Percentiles rank a stretch among this genome's conserved stretches.
phyloP scores from a whole-genome alignment of 1,284 basidiomycete species.

The Ustilago curta region DNA sequence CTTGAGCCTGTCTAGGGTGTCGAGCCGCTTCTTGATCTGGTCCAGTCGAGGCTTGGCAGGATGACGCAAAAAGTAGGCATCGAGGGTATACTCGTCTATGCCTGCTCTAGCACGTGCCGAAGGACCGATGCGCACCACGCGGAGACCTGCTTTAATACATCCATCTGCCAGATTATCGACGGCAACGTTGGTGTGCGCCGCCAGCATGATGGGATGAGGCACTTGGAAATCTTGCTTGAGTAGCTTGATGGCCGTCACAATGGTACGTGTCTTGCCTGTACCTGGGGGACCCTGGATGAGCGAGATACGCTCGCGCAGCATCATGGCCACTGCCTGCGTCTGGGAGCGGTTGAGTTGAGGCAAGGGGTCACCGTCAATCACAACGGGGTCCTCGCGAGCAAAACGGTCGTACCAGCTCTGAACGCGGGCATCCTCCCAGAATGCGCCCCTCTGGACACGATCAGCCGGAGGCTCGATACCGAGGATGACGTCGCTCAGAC shows the following conservation, averaged over 20 bases:
- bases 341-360: constrained; percentile 83
- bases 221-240: constrained; percentile 89
- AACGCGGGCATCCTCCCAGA: constrained; percentile 72
- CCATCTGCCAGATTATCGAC: constrained; percentile 91
- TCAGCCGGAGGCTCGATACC: constrained; percentile 76
- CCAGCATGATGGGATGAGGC: constrained; percentile 84
- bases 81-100: constrained; percentile 76
- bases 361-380: constrained; percentile 83
- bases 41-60: constrained; percentile 73
- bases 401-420: constrained; percentile 70
- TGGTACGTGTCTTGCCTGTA: constrained; percentile 94
- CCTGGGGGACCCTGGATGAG: constrained; percentile 93
- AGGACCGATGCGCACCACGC: constrained; percentile 81
- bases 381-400: constrained; percentile 73
- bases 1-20: constrained; percentile 41
- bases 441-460: constrained; percentile 72
- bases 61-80: constrained; percentile 77
- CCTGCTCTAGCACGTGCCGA: constrained; percentile 73
- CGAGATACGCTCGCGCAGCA: constrained; percentile 82
- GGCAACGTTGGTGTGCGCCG: constrained; percentile 92
- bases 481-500: constrained; percentile 68
- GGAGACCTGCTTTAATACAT: constrained; percentile 74
- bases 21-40: constrained; percentile 44
- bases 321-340: constrained; percentile 83
- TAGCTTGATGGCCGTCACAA: constrained; percentile 83